These are phyloP conservation scores for Orbilia quercus DNA, from an alignment of 2,329 filamentous ascomycete genomes.

Conservation along the genomic window DNA sequence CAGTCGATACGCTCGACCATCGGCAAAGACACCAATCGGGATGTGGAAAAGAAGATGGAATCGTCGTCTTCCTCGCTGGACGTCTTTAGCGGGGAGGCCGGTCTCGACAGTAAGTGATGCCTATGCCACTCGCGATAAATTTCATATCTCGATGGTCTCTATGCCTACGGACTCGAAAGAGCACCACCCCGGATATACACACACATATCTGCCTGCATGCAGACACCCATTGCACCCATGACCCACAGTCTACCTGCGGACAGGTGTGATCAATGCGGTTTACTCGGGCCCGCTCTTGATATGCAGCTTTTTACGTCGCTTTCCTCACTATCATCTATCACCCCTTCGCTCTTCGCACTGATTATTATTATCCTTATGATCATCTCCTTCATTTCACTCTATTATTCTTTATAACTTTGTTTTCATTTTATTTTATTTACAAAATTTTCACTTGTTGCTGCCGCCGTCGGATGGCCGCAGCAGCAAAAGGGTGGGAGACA, in stretches of 20 bases:
- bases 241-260: constrained; percentile 8
- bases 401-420: background rate
- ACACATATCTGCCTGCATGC: constrained; percentile 25
- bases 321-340: too few species aligned
- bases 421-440: background rate
- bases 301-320: too few species aligned
- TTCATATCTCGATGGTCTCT: background rate
- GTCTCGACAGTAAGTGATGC: constrained; percentile 52
- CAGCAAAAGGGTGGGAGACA: background rate
- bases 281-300: too few species aligned
- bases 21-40: constrained; percentile 34
- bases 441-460: background rate
- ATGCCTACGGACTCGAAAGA: background rate
- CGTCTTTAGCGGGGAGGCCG: constrained; percentile 42
- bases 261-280: background rate
- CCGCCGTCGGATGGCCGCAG: background rate
- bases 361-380: background rate
- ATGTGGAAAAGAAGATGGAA: constrained; percentile 45
- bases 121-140: background rate
- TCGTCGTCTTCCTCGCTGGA: constrained; percentile 34
- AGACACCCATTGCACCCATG: constrained; percentile 29
- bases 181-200: constrained; percentile 18
- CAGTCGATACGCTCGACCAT: constrained; percentile 67
- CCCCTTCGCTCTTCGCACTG: background rate
- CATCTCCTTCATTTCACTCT: background rate